Conservation (phyloP, 129 eudicot species). For the Kitagawia praeruptora region DNA sequence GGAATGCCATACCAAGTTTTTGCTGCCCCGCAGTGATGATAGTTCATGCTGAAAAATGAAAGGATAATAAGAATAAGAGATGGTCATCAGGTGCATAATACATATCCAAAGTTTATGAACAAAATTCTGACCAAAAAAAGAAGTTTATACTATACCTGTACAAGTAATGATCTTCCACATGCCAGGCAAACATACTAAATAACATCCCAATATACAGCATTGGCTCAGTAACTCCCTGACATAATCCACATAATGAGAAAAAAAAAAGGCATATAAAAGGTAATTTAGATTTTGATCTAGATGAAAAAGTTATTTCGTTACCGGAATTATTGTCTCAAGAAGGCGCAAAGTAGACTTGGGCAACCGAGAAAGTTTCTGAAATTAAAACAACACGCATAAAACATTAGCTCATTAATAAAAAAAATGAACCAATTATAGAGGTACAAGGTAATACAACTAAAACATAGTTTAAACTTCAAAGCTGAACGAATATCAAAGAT, state of each 20-base stretch:
- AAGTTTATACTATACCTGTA: slow-evolving; percentile 45
- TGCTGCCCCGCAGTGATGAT: slow-evolving; percentile 99
- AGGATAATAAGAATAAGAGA: slow-evolving; percentile 1
- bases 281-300: background rate
- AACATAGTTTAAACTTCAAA: background rate
- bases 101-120: background rate
- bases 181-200: slow-evolving; percentile 99
- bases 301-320: slow-evolving; percentile 17
- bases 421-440: background rate
- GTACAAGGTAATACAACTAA: background rate
- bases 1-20: slow-evolving; percentile 99
- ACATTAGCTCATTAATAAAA: background rate
- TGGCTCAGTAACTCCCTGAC: slow-evolving; percentile 97
- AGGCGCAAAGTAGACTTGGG: slow-evolving; percentile 76
- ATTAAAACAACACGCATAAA: background rate
- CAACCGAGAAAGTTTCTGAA: slow-evolving; percentile 83
- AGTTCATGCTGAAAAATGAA: slow-evolving; percentile 63
- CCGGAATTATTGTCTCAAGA: slow-evolving; percentile 85
- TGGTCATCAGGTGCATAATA: background rate
- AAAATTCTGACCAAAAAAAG: background rate
- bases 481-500: background rate
- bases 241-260: slow-evolving; percentile 15
- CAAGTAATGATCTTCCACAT: slow-evolving; percentile 98
- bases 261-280: background rate
- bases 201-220: slow-evolving; percentile 99